Evolutionary conservation across 306 rosid genomes (phyloP), one percentile per base, ranked within the genome.

Genomic region (Cucumis hystrix): DNA sequence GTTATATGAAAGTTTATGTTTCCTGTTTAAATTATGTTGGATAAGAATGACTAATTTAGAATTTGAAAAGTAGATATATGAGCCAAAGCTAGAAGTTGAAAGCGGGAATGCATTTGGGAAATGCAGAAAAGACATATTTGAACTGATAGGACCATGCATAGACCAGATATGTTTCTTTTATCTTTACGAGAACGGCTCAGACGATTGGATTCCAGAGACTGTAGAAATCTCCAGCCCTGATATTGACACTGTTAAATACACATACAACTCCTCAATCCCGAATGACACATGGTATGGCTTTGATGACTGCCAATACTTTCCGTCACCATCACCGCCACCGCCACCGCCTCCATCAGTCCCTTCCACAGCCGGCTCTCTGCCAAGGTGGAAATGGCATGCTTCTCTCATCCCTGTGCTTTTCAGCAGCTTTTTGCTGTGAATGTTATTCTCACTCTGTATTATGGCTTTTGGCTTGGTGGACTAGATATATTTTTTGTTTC

Each of bases 261-360:
- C 13, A 4, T 75, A 17, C 79, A 75, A 75, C 54, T 21, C 62
- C 18, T 57, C 54, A 15, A 57, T 75, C 69, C 79, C 79, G 4
- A 6, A 15, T 13, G 43, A 57, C 68, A 75, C 79, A 33, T 75
- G 79, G 79, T 58, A 55, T 75, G 79, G 79, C 66, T 75, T 57
- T 40, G 49, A 75, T 2, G 47, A 55, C 35, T 41, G 66, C 13
- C 33, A 75, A 37, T 59, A 55, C 54, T 75, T 75, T 21, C 25
- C 54, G 37, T 30, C 56, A 10, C 51, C 68, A 1, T 13, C 78
- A 11, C 78, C 78, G 35, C 77, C 64, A 4, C 78, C 78, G 10
- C 77, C 64, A 2, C 75, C 55, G 16, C 39, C 76, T 49, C 37
- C 51, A 0, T 23, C 76, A n/a, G 13, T 21, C 41, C 76, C 76